Conservation (phyloP, 2,329 filamentous ascomycete species). For the Aspergillus neoniger region DNA sequence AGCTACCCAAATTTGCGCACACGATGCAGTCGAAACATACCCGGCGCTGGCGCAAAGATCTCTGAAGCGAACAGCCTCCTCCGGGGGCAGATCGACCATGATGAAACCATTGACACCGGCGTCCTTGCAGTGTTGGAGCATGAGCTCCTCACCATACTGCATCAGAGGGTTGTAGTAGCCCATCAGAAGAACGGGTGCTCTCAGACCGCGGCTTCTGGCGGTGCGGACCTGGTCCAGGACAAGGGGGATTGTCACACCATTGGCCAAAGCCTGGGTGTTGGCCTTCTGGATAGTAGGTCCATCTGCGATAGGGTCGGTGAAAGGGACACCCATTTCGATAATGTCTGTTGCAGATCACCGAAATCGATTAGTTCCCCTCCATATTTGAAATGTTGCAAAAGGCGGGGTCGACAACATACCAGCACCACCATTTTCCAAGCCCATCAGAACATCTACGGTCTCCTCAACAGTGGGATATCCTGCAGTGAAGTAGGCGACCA, state of each 20-base stretch:
- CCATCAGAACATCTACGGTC: constrained; percentile 80
- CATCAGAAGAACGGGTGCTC: constrained; percentile 87
- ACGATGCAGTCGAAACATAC: constrained; percentile 23
- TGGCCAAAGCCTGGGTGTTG: constrained; percentile 85
- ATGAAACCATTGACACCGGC: constrained; percentile 95
- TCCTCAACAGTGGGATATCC: constrained; percentile 83
- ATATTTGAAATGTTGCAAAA: not conserved
- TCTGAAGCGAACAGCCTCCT: constrained; percentile 80
- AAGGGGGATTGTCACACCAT: constrained; percentile 80
- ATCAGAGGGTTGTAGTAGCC: constrained; percentile 98
- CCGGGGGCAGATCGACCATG: constrained; percentile 92
- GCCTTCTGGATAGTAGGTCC: constrained; percentile 95
- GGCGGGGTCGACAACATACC: constrained; percentile 54
- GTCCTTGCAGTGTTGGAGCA: constrained; percentile 79
- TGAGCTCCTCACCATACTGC: constrained; percentile 87
- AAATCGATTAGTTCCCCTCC: not conserved
- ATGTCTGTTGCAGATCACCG: constrained; percentile 62
- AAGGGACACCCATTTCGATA: constrained; percentile 93
- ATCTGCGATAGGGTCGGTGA: constrained; percentile 97
- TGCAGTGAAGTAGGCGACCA: constrained; percentile 95
- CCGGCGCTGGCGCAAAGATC: constrained; percentile 37
- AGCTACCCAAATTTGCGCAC: not conserved
- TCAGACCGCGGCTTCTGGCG: constrained; percentile 74
- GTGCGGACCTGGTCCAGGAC: constrained; percentile 82
- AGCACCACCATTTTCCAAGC: constrained; percentile 88